Evolutionary conservation across 2,329 filamentous ascomycete species (phyloP), one percentile per base, ranked within the genome.

Genomic region (Cladosporium velox): DNA sequence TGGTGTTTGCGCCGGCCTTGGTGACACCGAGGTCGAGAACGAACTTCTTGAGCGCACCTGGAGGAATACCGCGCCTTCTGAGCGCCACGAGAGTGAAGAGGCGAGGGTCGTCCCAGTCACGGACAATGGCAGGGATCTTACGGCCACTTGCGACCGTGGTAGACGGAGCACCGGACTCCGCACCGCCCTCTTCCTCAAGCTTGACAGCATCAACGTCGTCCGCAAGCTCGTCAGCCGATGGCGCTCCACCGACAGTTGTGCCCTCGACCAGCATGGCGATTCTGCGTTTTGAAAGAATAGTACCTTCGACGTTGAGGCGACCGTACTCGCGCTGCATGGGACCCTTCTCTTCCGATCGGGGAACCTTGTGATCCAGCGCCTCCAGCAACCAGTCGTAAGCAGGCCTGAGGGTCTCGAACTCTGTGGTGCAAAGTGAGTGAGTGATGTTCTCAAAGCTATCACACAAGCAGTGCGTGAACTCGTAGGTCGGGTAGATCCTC

Each of bases 401-500:
- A 57, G 91, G 89, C 67, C 94, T 84, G 24, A 91, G 90, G 61
- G 91, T 87, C 70, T 93, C 88, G 73, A 98, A 97, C 77, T 98
- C 95, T 1, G 91, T 94, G 0, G 95, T 98, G 77, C 94, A 98
- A 24, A 98, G 83, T 15, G 90, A 94, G 81, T 97, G 94, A 0
- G 93, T 93, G 73, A 98, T 96, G 21, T 87, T 86, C 78, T 99
- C 95, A 70, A 97, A 92, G 71, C 91, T 93, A 84, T 98, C 95
- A 73, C 91, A 94, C 26, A 97, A 83, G 77, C 91, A 96, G 81
- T 96, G 92, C 10, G 76, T 78, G 76, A 96, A 96, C 77, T 97
- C 93, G 75, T 97, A 97, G 0, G 94, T 96, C 0, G 95, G 95
- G 77, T 97, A 97, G 69, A 97, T 96, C 78, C 88, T 90, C 93